Evolutionary conservation across 441 rosid genomes (phyloP).

Genomic region (Dalechampia spathulata): DNA sequence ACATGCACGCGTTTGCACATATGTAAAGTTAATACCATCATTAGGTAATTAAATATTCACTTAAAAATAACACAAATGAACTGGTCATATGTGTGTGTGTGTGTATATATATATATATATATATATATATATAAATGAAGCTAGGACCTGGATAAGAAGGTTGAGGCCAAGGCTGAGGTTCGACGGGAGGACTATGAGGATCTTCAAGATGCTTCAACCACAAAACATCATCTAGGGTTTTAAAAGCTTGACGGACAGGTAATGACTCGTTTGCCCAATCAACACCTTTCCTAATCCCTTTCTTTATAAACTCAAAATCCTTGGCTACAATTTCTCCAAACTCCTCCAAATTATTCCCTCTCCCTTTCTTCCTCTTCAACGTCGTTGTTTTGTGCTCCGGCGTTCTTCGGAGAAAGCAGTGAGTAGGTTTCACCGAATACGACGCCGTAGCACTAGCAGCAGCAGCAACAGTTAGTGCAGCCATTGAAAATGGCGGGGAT

Average conservation of each 20-base stretch:
- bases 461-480: not conserved
- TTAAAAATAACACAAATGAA: not conserved
- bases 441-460: slow-evolving; percentile 18
- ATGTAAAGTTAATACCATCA: too few species aligned
- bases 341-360: slow-evolving; percentile 43
- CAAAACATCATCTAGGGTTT: slow-evolving; percentile 46
- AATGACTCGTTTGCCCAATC: slow-evolving; percentile 65
- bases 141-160: slow-evolving; percentile 73
- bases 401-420: slow-evolving; percentile 15
- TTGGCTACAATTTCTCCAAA: slow-evolving; percentile 51
- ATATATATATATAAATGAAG: not conserved
- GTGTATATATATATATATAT: too few species aligned
- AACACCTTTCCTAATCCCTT: slow-evolving; percentile 45
- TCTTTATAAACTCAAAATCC: slow-evolving; percentile 59
- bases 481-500: too few species aligned
- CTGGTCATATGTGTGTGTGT: too few species aligned
- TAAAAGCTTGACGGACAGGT: slow-evolving; percentile 52
- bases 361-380: slow-evolving; percentile 27
- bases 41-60: too few species aligned
- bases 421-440: slow-evolving; percentile 23
- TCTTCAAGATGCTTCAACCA: slow-evolving; percentile 84
- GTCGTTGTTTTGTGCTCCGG: slow-evolving; percentile 23
- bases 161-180: slow-evolving; percentile 55
- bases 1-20: too few species aligned
- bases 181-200: slow-evolving; percentile 29